Evolutionary conservation across 257 asterid genomes (phyloP).

Genomic region (Solanum etuberosum): DNA sequence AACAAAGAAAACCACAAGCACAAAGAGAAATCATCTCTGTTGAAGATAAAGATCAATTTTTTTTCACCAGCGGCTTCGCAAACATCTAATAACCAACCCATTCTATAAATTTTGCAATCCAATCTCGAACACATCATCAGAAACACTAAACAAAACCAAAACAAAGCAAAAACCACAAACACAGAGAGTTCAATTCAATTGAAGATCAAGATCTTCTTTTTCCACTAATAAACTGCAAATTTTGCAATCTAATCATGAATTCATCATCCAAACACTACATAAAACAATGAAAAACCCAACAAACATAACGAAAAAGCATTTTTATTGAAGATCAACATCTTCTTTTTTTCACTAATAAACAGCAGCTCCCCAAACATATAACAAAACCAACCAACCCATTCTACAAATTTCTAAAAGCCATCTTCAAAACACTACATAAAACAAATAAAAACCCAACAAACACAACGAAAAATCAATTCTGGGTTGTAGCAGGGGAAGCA

Average conservation of each 20-base stretch:
- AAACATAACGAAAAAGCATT: neutral
- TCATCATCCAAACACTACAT: neutral
- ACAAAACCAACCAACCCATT: neutral
- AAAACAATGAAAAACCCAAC: neutral
- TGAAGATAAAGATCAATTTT: neutral
- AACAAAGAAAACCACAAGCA: neutral
- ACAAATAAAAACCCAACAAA: too few species aligned
- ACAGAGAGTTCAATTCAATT: neutral
- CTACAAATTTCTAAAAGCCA: neutral
- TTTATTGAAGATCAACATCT: slow-evolving; percentile 26
- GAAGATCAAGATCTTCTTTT: neutral
- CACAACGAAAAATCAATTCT: neutral
- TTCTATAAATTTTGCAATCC: neutral
- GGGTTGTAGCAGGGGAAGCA: neutral
- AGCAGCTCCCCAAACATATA: neutral
- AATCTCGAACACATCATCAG: neutral
- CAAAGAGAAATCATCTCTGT: too few species aligned
- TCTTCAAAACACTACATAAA: too few species aligned
- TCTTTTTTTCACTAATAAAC: neutral
- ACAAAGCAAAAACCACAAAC: neutral
- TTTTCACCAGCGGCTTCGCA: neutral
- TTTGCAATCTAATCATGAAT: neutral
- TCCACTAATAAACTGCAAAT: neutral
- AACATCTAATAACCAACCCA: neutral
- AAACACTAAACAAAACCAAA: neutral